phyloP scores from a whole-genome alignment of 352 stramenopile species.

The Phytopythium delawarense region DNA sequence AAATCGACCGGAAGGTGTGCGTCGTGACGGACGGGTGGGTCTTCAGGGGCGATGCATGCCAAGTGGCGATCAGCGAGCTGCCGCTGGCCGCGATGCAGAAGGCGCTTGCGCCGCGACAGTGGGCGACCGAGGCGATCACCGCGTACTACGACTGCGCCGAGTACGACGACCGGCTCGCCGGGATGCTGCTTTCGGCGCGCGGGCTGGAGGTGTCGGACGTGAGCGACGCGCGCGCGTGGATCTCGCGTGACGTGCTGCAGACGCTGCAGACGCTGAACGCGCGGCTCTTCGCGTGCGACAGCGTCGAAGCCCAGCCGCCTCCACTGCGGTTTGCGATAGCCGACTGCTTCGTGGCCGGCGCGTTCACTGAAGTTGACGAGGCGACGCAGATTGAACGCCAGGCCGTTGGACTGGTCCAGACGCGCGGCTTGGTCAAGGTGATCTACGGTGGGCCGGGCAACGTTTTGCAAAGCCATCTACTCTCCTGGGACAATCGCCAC shows the following conservation, averaged over 20 bases:
- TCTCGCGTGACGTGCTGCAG: background rate
- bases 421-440: background rate
- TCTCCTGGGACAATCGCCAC: too few species aligned
- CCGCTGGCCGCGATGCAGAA: background rate
- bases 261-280: background rate
- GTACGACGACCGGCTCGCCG: background rate
- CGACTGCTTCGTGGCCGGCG: background rate
- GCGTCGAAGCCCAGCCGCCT: background rate
- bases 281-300: too few species aligned
- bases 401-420: background rate
- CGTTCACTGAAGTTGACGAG: background rate
- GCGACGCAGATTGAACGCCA: background rate
- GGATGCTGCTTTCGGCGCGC: background rate
- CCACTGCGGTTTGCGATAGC: background rate
- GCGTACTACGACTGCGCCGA: background rate
- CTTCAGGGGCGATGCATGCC: background rate
- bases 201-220: background rate
- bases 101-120: background rate
- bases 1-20: conserved; percentile 7
- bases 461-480: too few species aligned
- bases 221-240: background rate
- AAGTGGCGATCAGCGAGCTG: background rate
- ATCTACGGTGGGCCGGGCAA: too few species aligned
- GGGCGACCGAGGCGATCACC: background rate
- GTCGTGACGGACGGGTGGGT: conserved; percentile 8